Base-by-base conservation (phyloP, 2,329 filamentous ascomycete genomes). In the Colletotrichum abscissum region DNA sequence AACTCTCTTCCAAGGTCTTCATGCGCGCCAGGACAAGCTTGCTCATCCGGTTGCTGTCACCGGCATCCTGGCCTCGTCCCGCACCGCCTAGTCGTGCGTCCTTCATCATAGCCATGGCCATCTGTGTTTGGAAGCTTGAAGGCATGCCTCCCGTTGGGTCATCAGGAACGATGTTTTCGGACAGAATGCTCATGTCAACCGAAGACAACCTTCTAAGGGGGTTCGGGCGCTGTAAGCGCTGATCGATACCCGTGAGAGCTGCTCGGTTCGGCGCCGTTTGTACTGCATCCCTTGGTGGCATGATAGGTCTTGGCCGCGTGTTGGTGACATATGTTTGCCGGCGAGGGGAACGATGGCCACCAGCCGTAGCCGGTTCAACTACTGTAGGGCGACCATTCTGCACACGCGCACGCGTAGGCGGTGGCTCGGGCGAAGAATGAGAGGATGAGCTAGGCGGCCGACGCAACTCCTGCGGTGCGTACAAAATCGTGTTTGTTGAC, bases 1-100 rank as follows among this genome's bases (percentile, higher is more conserved):
- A 96, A 16, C 95, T 93, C 82, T 97, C 95, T 81, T 98, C 95
- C 2, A 98, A 87, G 8, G 93, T 96, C 81, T 97, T 97, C 95
- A 98, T 98, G 42, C 95, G 88, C 9, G 95, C 94, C 58, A 98
- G 86, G 82, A 98, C 93, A 58, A 98, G 88, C 69, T 94, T 90
- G 76, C 92, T 92, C 89, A 95, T 93, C 54, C 93, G 90, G 78
- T 94, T 92, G 28, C 81, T 90, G 87, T 86, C 85, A 67, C 79
- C 82, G 4, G 80, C 72, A 59, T 85, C 83, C 38, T 77, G 76
- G 52, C 80, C 81, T 49, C 80, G 75, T 38, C 80, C 84, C 38
- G 80, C 80, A 22, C 80, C 83, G 77, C 88, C 89, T 66, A 91
- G 82, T 24, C 89, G 90, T 16, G 80, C 83, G 55, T 87, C 83